These are phyloP conservation scores for Ulota crispa DNA, from an alignment of 225 moss, liverwort and hornwort genomes.

Conservation along the genomic window DNA sequence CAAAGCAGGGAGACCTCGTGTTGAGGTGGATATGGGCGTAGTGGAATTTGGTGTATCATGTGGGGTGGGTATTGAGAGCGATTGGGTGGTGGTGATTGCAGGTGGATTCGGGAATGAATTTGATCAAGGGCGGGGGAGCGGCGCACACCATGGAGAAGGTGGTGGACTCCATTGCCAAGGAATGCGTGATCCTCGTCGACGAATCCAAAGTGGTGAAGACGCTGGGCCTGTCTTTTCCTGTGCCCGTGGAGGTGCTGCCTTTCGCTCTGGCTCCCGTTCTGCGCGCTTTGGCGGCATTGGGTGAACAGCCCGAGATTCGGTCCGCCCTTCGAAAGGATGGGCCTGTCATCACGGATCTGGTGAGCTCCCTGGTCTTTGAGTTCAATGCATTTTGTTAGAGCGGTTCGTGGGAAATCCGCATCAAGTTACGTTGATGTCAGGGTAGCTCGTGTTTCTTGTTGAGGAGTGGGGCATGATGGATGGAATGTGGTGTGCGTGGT, in stretches of 20 bases:
- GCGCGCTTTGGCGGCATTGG: constrained; percentile 75
- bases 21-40: not conserved
- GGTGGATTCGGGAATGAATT: constrained; percentile 85
- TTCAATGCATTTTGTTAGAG: no score
- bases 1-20: not conserved
- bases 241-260: constrained; percentile 89
- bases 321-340: constrained; percentile 93
- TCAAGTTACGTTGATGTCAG: no score
- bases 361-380: constrained; percentile 26
- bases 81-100: constrained; percentile 15
- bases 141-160: constrained; percentile 99
- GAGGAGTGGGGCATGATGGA: not conserved
- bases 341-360: constrained; percentile 88
- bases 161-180: constrained; percentile 85
- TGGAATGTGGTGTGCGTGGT: not conserved
- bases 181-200: constrained; percentile 80
- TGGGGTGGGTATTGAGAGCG: not conserved
- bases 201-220: constrained; percentile 92
- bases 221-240: constrained; percentile 72
- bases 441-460: not conserved
- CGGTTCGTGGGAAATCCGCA: no score
- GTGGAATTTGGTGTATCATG: not conserved
- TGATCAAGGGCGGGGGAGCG: constrained; percentile 96
- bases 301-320: constrained; percentile 88
- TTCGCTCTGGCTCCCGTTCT: constrained; percentile 87